These are phyloP conservation scores for Capronia coronata DNA, from an alignment of 2,329 filamentous ascomycete species.

Conservation along the genomic window DNA sequence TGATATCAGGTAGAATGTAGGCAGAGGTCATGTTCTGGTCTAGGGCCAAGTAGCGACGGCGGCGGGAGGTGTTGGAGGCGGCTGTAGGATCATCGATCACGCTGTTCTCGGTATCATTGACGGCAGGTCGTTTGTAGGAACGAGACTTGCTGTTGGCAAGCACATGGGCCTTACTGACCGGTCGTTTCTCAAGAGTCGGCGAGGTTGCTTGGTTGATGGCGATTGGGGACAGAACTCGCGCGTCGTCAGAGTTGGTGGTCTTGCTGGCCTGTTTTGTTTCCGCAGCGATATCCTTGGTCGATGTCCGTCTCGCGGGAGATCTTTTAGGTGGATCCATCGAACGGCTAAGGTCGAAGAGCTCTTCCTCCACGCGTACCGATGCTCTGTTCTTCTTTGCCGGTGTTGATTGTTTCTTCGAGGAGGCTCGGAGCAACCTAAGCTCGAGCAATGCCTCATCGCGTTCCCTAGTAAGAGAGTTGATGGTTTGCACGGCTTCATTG, in stretches of 20 bases:
- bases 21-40: constrained; percentile 55
- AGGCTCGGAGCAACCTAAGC: constrained; percentile 22
- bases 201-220: constrained; percentile 11
- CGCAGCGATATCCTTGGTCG: constrained; percentile 10
- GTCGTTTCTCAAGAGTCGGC: constrained; percentile 12
- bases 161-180: constrained; percentile 4
- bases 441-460: constrained; percentile 27
- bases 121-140: constrained; percentile 15
- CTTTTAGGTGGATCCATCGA: constrained; percentile 21
- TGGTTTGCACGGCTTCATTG: constrained; percentile 27
- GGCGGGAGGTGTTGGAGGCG: constrained; percentile 44
- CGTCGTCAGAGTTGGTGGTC: constrained; percentile 25
- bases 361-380: constrained; percentile 22
- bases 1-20: constrained; percentile 59
- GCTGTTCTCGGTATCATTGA: constrained; percentile 27
- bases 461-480: constrained; percentile 26
- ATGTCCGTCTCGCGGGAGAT: constrained; percentile 12
- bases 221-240: constrained; percentile 23
- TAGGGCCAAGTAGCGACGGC: constrained; percentile 44
- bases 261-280: constrained; percentile 17
- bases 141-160: constrained; percentile 11
- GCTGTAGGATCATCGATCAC: constrained; percentile 30
- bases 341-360: constrained; percentile 28
- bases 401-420: constrained; percentile 19
- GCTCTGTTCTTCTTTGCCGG: constrained; percentile 14